These are phyloP conservation scores for Phyllosticta ampelicida DNA, from an alignment of 2,329 filamentous ascomycete genomes.

Conservation along the genomic window DNA sequence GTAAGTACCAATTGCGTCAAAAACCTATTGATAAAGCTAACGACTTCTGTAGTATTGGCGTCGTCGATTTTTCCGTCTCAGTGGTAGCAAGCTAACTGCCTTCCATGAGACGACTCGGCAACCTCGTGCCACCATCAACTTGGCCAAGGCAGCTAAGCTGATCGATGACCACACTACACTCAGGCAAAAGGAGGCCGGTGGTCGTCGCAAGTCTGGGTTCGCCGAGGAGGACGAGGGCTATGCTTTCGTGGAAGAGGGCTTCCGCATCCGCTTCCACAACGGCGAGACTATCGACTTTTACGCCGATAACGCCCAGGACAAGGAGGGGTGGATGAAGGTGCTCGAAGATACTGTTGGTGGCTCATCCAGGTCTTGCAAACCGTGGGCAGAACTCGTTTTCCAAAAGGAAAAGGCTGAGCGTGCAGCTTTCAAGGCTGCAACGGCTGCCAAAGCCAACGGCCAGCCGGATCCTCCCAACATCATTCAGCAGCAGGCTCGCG, in stretches of 20 bases:
- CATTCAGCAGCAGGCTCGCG: constrained; percentile 17
- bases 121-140: constrained; percentile 91
- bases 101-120: constrained; percentile 94
- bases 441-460: constrained; percentile 15
- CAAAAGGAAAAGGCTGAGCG: constrained; percentile 30
- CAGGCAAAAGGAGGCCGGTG: constrained; percentile 66
- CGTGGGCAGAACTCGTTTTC: constrained; percentile 54
- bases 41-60: constrained; percentile 71
- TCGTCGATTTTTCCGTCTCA: constrained; percentile 90
- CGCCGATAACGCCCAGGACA: constrained; percentile 75
- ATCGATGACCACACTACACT: constrained; percentile 85
- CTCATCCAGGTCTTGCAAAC: constrained; percentile 32
- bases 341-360: constrained; percentile 45
- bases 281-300: constrained; percentile 99
- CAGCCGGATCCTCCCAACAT: constrained; percentile 13
- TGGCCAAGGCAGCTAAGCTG: constrained; percentile 81
- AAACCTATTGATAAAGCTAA: not conserved
- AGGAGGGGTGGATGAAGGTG: constrained; percentile 90
- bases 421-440: constrained; percentile 9
- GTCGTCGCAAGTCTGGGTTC: constrained; percentile 85
- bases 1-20: constrained; percentile 47
- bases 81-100: constrained; percentile 82
- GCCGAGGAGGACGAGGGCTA: constrained; percentile 98
- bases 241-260: constrained; percentile 98
- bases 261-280: constrained; percentile 97